Evolutionary conservation across 306 rosid genomes (phyloP).

Genomic region (Casuarina glauca): DNA sequence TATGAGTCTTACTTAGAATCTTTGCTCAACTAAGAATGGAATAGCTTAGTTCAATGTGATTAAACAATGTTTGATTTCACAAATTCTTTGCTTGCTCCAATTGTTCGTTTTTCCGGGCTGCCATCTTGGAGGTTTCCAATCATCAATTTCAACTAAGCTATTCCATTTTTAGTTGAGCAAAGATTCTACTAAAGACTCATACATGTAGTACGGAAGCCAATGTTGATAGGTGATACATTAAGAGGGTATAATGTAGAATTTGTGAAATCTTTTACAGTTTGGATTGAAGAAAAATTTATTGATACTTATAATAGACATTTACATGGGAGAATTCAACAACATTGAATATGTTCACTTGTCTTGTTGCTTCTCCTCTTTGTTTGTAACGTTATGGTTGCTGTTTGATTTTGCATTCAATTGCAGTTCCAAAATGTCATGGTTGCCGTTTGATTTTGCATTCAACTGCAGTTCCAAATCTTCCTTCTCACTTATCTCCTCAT

Average conservation of each 20-base stretch:
- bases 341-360: neutral
- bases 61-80: neutral
- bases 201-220: too few relatives aligned
- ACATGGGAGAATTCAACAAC: neutral
- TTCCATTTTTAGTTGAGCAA: too few relatives aligned
- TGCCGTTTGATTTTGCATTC: slow-evolving; percentile 24
- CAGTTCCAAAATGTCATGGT: slow-evolving; percentile 26
- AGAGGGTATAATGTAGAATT: neutral
- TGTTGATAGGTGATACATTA: neutral
- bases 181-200: too few relatives aligned
- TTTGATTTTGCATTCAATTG: slow-evolving; percentile 25
- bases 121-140: too few relatives aligned
- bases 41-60: neutral
- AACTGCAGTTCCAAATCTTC: slow-evolving; percentile 38
- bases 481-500: slow-evolving; percentile 16
- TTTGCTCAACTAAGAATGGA: too few relatives aligned
- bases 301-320: neutral
- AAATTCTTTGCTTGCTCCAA: neutral
- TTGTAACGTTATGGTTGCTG: slow-evolving; percentile 7
- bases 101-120: neutral
- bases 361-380: neutral
- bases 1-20: too few relatives aligned
- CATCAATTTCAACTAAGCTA: too few relatives aligned
- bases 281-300: neutral
- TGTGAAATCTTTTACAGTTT: neutral